Percentiles rank a stretch among this genome's conserved stretches.
phyloP scores from a whole-genome alignment of 768 basidiomycete genomes.

The Exidia glandulosa region DNA sequence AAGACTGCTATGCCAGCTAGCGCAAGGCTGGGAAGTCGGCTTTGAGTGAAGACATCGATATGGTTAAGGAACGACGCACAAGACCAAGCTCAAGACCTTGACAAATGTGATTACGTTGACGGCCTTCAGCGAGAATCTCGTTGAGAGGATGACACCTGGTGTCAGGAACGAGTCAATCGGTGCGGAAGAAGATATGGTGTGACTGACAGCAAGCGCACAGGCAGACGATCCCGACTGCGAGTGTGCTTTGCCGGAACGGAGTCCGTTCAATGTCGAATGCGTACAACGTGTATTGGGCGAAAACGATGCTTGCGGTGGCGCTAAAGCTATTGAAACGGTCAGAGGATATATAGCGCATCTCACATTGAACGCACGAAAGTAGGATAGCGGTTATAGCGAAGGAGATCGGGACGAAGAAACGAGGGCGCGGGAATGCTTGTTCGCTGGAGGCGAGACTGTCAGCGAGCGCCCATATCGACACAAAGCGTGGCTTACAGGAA shows the following conservation, averaged over 20 bases:
- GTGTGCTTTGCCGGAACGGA: constrained; percentile 9
- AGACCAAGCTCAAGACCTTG: constrained; percentile 14
- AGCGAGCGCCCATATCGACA: neutral
- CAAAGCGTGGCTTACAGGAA: neutral
- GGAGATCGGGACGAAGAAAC: constrained; percentile 30
- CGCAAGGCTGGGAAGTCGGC: constrained; percentile 1
- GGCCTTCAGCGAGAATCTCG: constrained; percentile 17
- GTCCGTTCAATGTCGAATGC: constrained; percentile 13
- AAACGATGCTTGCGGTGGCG: constrained; percentile 15
- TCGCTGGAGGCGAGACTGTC: constrained; percentile 6
- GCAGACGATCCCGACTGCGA: constrained; percentile 12
- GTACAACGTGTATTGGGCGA: constrained; percentile 16
- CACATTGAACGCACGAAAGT: constrained; percentile 11
- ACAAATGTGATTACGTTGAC: constrained; percentile 15
- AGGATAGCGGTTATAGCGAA: constrained; percentile 27
- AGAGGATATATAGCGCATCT: neutral
- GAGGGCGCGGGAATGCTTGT: constrained; percentile 33
- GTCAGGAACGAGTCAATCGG: no score
- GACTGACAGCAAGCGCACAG: constrained; percentile 11
- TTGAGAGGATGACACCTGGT: constrained; percentile 15
- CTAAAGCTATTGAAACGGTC: constrained; percentile 11
- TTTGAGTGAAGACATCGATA: neutral
- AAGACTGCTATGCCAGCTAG: constrained; percentile 9
- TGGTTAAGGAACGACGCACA: constrained; percentile 5
- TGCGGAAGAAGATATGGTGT: constrained; percentile 2